Base-by-base conservation (phyloP, 441 rosid species). In the Mallotus japonicus region DNA sequence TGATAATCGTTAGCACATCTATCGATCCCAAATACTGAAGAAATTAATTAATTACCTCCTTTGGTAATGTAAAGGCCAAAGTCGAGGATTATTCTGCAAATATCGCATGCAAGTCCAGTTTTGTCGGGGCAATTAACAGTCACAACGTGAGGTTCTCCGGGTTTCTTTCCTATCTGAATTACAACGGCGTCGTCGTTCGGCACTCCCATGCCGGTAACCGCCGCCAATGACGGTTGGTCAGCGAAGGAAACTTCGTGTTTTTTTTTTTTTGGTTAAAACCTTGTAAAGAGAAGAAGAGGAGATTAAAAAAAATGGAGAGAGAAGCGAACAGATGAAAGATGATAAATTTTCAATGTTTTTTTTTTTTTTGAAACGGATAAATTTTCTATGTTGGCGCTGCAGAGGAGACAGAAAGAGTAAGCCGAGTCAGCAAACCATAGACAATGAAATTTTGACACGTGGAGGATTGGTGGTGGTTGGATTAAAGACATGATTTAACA, bases 71-170 rank as follows among this genome's bases (percentile, higher is more conserved):
- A 87, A 44, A 92, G 90, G 3, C 96, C 96, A 63, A 86, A 91
- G 59, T 90, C 93, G n/a, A 93, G 93, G 70, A 93, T 81, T 49
- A 81, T 78, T 57, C 85, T 76, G 77, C 89, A 85, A 61, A 93
- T 78, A 83, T 90, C 96, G 77, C 92, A 92, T 22, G 87, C 90
- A 5, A 93, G 89, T 47, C 96, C 93, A 53, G 92, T 78, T 74
- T 81, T 84, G 68, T 90, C 92, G 0, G 96, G 92, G 76, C 96
- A 93, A 80, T 93, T 93, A 24, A 90, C 94, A 34, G 97, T 90
- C 55, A 93, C 76, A 53, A 90, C 86, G 82, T 77, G 84, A 15
- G 97, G 85, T 2, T 93, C 96, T 20, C 89, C 93, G 0, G 81
- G 76, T 55, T 82, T 86, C 76, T 84, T 85, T 54, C 89, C 90